Evolutionary conservation across 129 eudicot species (phyloP), one percentile per base, ranked within the genome.

Genomic region (Apium graveolens): DNA sequence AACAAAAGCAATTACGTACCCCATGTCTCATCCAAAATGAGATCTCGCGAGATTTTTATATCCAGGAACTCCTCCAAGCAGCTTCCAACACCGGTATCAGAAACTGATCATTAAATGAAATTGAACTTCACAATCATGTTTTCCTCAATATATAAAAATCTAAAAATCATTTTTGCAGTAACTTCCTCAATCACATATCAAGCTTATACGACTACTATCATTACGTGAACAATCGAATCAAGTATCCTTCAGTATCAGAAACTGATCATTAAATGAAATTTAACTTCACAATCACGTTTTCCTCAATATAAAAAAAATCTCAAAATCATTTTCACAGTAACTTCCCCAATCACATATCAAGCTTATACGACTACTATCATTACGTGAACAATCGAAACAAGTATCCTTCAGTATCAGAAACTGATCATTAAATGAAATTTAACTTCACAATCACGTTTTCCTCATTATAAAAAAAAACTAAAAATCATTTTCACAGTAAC

Each of bases 51-150:
- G 78, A 79, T 82, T 83, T 81, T 84, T 82, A 92, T 65, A 45
- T 80, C 84, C 82, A 81, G 94, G 81, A 90, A 87, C 82, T 95
- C 98, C 75, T 90, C 93, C 88, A 90, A 78, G 77, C 81, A 81
- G 88, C 96, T 91, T 75, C 97, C 97, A 71, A 80, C 80, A 49
- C 98, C 99, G 1, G 99, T 95, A 83, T 95, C 99, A 78, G 99
- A 92, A 88, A 95, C 99, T 95, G 89, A 37, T 81, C 71, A 81
- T 65, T 68, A 44, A 75, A 76, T 34, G 41, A 62, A 65, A 37
- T 81, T 41, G 55, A 79, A 76, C 57, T 65, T 65, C 7, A 42
- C 24, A 49, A 46, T 60, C 18, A 31, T 1, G 1, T 11, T 76
- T 76, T 77, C 3, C 70, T 76, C 79, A 38, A n/a, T 51, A 13